Base-by-base conservation (phyloP, 768 basidiomycete species). In the Rhodotorula graminis region DNA sequence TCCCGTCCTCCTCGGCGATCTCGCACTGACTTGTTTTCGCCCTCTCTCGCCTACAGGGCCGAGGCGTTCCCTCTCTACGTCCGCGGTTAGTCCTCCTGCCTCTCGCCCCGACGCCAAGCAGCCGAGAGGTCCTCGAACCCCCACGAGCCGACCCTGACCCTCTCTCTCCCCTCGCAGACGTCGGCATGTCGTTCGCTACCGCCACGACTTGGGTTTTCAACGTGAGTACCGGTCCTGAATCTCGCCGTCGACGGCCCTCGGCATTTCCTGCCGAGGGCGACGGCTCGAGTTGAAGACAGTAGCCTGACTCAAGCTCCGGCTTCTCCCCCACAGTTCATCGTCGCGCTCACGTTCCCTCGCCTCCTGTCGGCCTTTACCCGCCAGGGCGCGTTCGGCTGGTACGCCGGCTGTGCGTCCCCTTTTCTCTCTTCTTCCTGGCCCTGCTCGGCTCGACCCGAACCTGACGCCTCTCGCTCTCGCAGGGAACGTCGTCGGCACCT, bases 21-120 rank as follows among this genome's bases (percentile, higher is more conserved):
- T 46, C 6, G 1, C 9, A 25, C 50, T 52, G 50, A 52, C 23
- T 5, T 9, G 9, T 25, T 12, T 2, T 6, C 25, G 6, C 50
- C 27, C 21, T 52, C n/a, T 15, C n/a, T 37, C 37, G 37, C 37
- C 9, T 14, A 46, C 44, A n/a, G 55, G 9, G 78, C 78, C 27
- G 78, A 79, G 64, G 77, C 70, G 0, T 80, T 78, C 76, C 78
- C 77, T 0, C 49, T 74, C 47, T 70, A 74, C 56, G 66, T 67
- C 2, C 66, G 66, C 42, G 66, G 53, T 55, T 0, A 9, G 29
- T 76, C 74, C 47, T 70, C 57, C 0, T 77, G 74, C 70, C 76
- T 15, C 59, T 73, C 47, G 44, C 8, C 14, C 14, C 44, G 14
- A 18, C 18, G 6, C 44, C 8, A 46, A 3, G 44, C 44, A n/a